These are phyloP conservation scores for Rostrohypoxylon terebratum DNA, from an alignment of 495 filamentous ascomycete genomes.

Conservation along the genomic window DNA sequence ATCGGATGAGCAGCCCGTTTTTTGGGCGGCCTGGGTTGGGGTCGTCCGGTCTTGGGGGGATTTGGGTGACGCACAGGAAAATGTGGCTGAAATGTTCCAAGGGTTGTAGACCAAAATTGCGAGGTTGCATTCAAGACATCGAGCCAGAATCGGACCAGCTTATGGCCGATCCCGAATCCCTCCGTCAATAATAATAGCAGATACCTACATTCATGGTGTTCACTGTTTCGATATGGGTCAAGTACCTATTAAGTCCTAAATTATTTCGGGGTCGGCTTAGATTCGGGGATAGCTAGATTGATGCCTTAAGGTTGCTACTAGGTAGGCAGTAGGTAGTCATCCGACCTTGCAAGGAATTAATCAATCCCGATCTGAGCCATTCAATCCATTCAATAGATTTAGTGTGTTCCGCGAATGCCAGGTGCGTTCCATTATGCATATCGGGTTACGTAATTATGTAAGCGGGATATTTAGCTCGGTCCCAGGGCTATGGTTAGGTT, in stretches of 20 bases:
- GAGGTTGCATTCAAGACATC: conserved; percentile 22
- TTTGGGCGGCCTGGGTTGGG: conserved; percentile 7
- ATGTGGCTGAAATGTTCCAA: background rate
- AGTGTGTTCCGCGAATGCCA: background rate
- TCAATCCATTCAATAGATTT: conserved; percentile 1
- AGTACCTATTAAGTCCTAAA: too few species aligned
- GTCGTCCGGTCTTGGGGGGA: background rate
- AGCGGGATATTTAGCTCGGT: conserved; percentile 35
- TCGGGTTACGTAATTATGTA: conserved; percentile 23
- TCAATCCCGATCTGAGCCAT: background rate
- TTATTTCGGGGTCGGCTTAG: conserved; percentile 23
- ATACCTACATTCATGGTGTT: background rate
- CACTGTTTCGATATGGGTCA: background rate
- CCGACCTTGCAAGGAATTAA: background rate
- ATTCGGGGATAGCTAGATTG: conserved; percentile 34
- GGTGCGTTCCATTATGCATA: background rate
- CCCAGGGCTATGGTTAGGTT: conserved; percentile 39
- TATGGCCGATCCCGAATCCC: conserved; percentile 33
- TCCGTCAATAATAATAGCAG: conserved; percentile 18
- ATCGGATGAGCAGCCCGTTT: conserved; percentile 27
- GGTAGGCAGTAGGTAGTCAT: too few species aligned
- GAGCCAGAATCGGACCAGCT: background rate
- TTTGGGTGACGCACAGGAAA: background rate
- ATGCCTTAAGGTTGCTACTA: too few species aligned
- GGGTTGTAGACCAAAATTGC: conserved; percentile 15